Evolutionary conservation across 2,329 filamentous ascomycete species (phyloP).

Genomic region (Talaromyces sp.): DNA sequence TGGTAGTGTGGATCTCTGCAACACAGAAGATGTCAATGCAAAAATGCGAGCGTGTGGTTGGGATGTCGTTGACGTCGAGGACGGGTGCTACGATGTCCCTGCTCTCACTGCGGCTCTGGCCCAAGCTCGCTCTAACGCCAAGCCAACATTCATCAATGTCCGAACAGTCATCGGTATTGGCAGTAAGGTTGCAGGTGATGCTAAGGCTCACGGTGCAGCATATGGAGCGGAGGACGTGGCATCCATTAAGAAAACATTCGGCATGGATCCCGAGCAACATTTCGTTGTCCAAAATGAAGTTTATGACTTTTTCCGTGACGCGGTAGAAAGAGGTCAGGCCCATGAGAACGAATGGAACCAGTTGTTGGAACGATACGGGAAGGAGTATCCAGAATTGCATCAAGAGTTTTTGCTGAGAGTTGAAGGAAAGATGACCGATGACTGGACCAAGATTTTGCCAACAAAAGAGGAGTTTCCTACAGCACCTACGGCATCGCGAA

Average conservation of each 20-base stretch:
- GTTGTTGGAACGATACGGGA: conserved; percentile 44
- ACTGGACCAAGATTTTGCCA: conserved; percentile 54
- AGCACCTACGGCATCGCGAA: conserved; percentile 50
- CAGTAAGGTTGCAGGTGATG: conserved; percentile 46
- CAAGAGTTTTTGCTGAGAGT: conserved; percentile 50
- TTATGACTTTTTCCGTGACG: conserved; percentile 52
- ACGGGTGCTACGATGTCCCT: conserved; percentile 53
- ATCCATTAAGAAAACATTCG: conserved; percentile 52
- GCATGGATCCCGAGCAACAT: conserved; percentile 49
- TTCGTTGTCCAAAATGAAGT: conserved; percentile 49
- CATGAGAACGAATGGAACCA: conserved; percentile 50
- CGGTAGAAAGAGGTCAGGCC: conserved; percentile 46
- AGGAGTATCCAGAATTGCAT: conserved; percentile 46
- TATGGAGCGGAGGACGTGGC: conserved; percentile 55
- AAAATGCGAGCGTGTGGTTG: conserved; percentile 59
- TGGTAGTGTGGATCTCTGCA: conserved; percentile 53
- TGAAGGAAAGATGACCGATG: conserved; percentile 46
- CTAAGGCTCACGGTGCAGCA: conserved; percentile 57
- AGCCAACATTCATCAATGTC: conserved; percentile 57
- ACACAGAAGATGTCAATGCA: conserved; percentile 56
- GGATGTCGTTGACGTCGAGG: conserved; percentile 53
- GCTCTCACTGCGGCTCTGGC: conserved; percentile 48
- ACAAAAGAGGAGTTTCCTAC: conserved; percentile 42
- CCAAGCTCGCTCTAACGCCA: conserved; percentile 40
- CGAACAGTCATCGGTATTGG: conserved; percentile 54